Evolutionary conservation across 176 grass and related monocot species (phyloP).

Genomic region (Cenchrus fungigraminus): DNA sequence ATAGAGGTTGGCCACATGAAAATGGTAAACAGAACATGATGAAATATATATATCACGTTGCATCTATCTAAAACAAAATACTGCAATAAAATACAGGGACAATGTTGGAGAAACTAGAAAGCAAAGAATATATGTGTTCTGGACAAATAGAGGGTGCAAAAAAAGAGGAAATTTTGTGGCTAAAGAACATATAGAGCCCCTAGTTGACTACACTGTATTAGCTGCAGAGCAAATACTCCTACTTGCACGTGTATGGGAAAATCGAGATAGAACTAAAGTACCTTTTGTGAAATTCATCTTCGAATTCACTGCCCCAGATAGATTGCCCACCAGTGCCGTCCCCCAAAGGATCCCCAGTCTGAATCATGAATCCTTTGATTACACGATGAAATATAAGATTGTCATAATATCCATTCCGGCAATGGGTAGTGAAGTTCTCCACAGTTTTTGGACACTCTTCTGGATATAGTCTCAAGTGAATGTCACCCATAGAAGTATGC

Average conservation of each 20-base stretch:
- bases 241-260: not conserved
- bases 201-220: too few relatives aligned
- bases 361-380: conserved; percentile 98
- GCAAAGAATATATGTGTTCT: too few relatives aligned
- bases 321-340: conserved; percentile 99
- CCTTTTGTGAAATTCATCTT: conserved; percentile 99
- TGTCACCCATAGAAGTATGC: conserved; percentile 95
- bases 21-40: not conserved
- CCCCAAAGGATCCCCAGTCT: conserved; percentile 95
- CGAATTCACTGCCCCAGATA: conserved; percentile 96
- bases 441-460: conserved; percentile 99
- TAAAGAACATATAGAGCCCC: not conserved
- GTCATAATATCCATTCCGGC: conserved; percentile 95
- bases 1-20: not conserved
- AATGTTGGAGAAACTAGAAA: too few relatives aligned
- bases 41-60: not conserved
- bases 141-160: too few relatives aligned
- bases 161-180: not conserved
- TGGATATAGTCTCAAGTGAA: conserved; percentile 93
- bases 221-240: too few relatives aligned
- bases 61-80: too few relatives aligned
- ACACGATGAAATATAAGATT: conserved; percentile 98
- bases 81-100: too few relatives aligned
- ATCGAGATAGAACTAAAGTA: conserved; percentile 23
- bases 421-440: conserved; percentile 98